These are phyloP conservation scores for Chlamydomonas eustigma DNA, from an alignment of 139 green algal genomes.

Conservation along the genomic window DNA sequence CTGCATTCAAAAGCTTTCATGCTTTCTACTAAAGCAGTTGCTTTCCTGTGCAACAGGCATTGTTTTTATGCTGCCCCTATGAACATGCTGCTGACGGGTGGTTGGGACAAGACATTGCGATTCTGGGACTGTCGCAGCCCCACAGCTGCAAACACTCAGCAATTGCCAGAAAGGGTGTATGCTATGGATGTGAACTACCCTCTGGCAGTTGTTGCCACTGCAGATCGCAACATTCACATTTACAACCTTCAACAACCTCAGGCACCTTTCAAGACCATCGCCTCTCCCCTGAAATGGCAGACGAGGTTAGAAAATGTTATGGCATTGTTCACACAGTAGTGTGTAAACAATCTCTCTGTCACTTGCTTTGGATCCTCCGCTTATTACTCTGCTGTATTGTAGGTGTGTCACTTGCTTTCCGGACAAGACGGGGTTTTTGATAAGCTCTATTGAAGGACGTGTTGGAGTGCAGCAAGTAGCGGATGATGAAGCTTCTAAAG, in stretches of 20 bases:
- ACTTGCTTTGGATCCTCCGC: no score
- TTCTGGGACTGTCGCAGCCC: conserved; percentile 47
- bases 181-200: conserved; percentile 79
- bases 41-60: conserved; percentile 7
- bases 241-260: conserved; percentile 17
- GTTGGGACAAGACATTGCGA: conserved; percentile 65
- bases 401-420: conserved; percentile 83
- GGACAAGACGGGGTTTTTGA: conserved; percentile 86
- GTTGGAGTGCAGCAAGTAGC: conserved; percentile 94
- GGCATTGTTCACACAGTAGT: no score
- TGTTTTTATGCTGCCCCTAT: conserved; percentile 69
- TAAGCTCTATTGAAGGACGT: conserved; percentile 87
- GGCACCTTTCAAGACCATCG: conserved; percentile 73
- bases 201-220: conserved; percentile 73
- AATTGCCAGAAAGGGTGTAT: conserved; percentile 84
- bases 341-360: no score
- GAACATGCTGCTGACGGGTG: conserved; percentile 75
- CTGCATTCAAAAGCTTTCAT: no score
- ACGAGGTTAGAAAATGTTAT: no score
- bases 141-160: conserved; percentile 16
- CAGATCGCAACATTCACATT: conserved; percentile 63
- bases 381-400: no score
- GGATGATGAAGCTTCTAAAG: conserved; percentile 65
- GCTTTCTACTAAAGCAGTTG: no score
- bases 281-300: conserved; percentile 94